Base-by-base conservation (phyloP, 177 flowering plant genomes). In the Vitis hybrid region DNA sequence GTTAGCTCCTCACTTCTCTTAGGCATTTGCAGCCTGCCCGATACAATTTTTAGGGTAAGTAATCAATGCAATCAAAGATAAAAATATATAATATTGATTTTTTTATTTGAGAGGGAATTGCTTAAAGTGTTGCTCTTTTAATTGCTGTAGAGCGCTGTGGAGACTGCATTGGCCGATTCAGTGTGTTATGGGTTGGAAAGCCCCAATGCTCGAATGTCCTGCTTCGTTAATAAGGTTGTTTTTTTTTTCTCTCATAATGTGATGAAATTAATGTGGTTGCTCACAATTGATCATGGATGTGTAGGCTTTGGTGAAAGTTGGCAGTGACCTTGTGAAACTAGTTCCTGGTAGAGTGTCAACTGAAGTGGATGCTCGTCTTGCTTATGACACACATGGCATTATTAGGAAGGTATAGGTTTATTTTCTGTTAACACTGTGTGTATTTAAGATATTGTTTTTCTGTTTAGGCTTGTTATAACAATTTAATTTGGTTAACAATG, bases 291-390 rank as follows among this genome's bases (percentile, higher is more conserved):
- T 62, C 18, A 33, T 73, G 70, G 15, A 65, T 63, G 56, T 68
- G 53, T 70, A 96, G 99, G 99, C 99, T 64, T 79, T 96, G 52
- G 98, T 90, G 18, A 89, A 96, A 83, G 93, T 92, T 82, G 99
- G 98, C 49, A 87, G 83, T 76, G 97, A 94, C 58, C 80, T 96
- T 74, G 84, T 92, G 60, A 92, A 89, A 80, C 74, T 90, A 49
- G 98, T 96, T 17, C 99, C 99, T 70, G 99, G 99, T 60, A 84
- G 95, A 72, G 98, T 94, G 68, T 96, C 99, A 17, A 96, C 99
- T 50, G 98, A 96, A 81, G 97, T 96, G 63, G 99, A 96, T 88
- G 96, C 97, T 72, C 96, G 98, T 68, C 83, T 96, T 75, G 96
- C 97, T 70, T 96, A 91, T 82, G 98, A 96, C 74, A 94, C 97